Conservation (phyloP, 345 rosid species). For the Populus tremula region DNA sequence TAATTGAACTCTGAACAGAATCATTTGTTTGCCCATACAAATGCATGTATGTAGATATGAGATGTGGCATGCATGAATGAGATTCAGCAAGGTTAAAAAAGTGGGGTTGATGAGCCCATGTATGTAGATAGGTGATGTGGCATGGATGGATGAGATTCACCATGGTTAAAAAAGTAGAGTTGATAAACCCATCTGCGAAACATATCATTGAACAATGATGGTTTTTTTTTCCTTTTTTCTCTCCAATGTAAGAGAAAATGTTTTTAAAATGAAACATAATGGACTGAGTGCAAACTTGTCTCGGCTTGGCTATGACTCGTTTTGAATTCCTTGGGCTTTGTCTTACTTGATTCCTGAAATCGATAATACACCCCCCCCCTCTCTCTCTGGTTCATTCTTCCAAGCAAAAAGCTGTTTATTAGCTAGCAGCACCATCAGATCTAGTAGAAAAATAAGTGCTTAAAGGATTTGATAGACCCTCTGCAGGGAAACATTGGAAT, state of each 20-base stretch:
- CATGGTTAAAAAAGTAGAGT: constrained; percentile 19
- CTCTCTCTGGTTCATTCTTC: constrained; percentile 57
- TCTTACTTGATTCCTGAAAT: constrained; percentile 41
- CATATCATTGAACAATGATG: constrained; percentile 71
- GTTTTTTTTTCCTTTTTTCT: constrained; percentile 27
- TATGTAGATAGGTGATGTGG: background rate
- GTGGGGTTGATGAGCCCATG: constrained; percentile 12
- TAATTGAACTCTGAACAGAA: constrained; percentile 17
- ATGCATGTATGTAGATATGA: background rate
- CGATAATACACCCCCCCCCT: constrained; percentile 16
- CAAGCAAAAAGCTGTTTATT: constrained; percentile 67
- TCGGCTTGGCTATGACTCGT: constrained; percentile 38
- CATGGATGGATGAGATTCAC: background rate
- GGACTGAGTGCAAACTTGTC: constrained; percentile 35
- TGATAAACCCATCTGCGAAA: constrained; percentile 25
- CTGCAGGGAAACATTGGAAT: constrained; percentile 53
- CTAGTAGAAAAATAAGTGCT: constrained; percentile 50
- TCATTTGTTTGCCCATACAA: constrained; percentile 12
- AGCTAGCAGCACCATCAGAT: constrained; percentile 73
- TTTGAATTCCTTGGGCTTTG: constrained; percentile 42
- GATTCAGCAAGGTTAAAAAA: constrained; percentile 14
- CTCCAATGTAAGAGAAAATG: constrained; percentile 11
- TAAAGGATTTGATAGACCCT: constrained; percentile 41
- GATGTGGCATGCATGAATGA: background rate
- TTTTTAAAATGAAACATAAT: constrained; percentile 19